A percentile compares a stretch with the other conserved stretches of the same genome.
Evolutionary conservation across 23 red algal genomes (phyloP).

Genomic region (Gracilaria domingensis): DNA sequence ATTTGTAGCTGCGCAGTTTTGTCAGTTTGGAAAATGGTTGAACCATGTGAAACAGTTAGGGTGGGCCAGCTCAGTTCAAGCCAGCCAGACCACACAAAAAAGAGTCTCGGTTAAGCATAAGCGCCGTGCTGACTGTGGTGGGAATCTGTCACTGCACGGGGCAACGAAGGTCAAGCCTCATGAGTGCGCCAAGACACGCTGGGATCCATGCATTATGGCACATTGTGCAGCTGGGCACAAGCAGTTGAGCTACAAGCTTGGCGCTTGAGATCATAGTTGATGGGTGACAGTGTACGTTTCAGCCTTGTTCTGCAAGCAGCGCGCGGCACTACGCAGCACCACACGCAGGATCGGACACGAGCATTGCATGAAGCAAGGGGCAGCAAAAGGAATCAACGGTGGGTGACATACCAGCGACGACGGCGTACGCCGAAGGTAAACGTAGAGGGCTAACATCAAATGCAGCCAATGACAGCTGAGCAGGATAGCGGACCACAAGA

Average conservation of each 20-base stretch:
- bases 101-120: not conserved
- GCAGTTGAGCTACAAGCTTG: not conserved
- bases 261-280: not conserved
- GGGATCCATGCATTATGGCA: not conserved
- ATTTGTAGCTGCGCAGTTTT: not conserved
- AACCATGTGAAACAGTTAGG: not conserved
- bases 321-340: too few species aligned
- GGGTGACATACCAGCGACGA: too few species aligned
- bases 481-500: too few species aligned
- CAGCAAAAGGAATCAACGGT: too few species aligned
- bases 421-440: too few species aligned
- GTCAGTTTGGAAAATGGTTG: not conserved
- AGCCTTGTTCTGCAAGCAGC: not conserved
- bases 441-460: too few species aligned
- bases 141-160: too few species aligned
- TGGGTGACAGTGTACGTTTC: not conserved
- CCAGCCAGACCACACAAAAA: not conserved
- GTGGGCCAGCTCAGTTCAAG: too few species aligned
- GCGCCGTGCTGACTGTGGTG: conserved; percentile 11
- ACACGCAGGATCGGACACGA: too few species aligned
- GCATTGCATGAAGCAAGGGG: not conserved
- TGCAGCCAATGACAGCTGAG: too few species aligned
- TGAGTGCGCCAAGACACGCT: not conserved
- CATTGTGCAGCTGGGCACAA: not conserved
- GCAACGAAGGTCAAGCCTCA: too few species aligned